phyloP scores from a whole-genome alignment of 257 asterid genomes.

The Voacanga thouarsii region DNA sequence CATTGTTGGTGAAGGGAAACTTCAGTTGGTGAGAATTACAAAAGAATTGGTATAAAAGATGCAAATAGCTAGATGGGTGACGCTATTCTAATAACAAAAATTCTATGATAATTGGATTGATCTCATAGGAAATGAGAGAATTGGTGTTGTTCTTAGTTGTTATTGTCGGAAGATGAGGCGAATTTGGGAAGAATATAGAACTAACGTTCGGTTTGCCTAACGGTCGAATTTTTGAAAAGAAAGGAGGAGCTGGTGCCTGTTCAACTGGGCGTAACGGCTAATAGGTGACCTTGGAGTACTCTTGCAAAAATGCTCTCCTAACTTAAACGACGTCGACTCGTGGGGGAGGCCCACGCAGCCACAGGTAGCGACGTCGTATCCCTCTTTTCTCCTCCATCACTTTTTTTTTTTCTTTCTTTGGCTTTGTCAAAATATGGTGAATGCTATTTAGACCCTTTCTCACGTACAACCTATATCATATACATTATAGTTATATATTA shows the following conservation, averaged over 20 bases:
- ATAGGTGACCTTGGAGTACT: too few species aligned
- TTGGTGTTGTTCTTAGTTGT: neutral
- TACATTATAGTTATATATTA: too few species aligned
- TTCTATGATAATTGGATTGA: neutral
- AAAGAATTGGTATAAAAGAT: neutral
- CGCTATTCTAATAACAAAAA: neutral
- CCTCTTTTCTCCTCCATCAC: too few species aligned
- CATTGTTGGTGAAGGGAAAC: conserved; percentile 19
- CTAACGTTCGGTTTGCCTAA: conserved; percentile 21
- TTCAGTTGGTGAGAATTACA: neutral
- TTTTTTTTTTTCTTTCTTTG: too few species aligned
- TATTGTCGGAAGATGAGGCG: conserved; percentile 7
- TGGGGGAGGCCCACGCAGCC: too few species aligned
- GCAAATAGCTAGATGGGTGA: neutral
- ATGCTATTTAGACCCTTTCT: too few species aligned
- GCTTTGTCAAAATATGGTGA: too few species aligned
- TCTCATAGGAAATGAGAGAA: neutral
- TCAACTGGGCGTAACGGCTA: conserved; percentile 24
- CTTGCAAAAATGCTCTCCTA: too few species aligned
- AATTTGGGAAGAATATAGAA: conserved; percentile 1
- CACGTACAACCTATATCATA: too few species aligned
- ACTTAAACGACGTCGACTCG: neutral
- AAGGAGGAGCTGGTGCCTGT: conserved; percentile 15
- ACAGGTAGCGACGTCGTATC: too few species aligned
- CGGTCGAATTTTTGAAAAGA: conserved; percentile 32